Evolutionary conservation across 2,329 filamentous ascomycete species (phyloP), one percentile per base, ranked within the genome.

Genomic region (Fusarium keratoplasticum): DNA sequence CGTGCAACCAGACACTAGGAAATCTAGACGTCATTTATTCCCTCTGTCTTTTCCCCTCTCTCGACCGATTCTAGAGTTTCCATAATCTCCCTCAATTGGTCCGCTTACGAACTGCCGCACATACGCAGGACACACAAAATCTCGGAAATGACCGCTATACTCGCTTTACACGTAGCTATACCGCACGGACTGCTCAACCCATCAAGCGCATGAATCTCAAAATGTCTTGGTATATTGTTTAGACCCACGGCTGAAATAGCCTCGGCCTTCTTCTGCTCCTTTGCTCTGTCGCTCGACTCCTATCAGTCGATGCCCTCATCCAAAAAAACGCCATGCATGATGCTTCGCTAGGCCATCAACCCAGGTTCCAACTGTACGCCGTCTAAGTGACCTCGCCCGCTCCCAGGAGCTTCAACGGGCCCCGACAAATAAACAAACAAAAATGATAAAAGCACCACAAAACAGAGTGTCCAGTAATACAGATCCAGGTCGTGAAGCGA

Each of bases 201-300:
- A 60, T 54, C 29, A 61, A 73, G 42, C 69, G 68, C 64, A 74
- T 73, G 61, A 67, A 67, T 74, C 54, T 74, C 64, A 35, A 70
- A 33, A 73, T 74, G 65, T 76, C 69, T 76, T 75, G 70, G 69
- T 77, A 69, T 71, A 75, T 77, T 76, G 67, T 66, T 54, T 42
- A 50, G 71, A 67, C 69, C 70, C 67, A 70, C 67, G 67, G 68
- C 67, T 66, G 71, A 42, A 54, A 40, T 69, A 25, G 67, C 59
- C 60, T 40, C 59, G 40, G 61, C 50, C 50, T 61, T 61, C 25
- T 20, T 31, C 44, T 20, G 57, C 58, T 60, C 65, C 31, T 50
- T 35, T 42, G 11, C 40, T 59, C 36, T 72, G 64, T 38, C 50
- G 54, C 18, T 69, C 47, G 61, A 71, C 70, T 61, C 50, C 31